Evolutionary conservation across 305 asterid species (phyloP).

Genomic region (Fraxinus dipetala): DNA sequence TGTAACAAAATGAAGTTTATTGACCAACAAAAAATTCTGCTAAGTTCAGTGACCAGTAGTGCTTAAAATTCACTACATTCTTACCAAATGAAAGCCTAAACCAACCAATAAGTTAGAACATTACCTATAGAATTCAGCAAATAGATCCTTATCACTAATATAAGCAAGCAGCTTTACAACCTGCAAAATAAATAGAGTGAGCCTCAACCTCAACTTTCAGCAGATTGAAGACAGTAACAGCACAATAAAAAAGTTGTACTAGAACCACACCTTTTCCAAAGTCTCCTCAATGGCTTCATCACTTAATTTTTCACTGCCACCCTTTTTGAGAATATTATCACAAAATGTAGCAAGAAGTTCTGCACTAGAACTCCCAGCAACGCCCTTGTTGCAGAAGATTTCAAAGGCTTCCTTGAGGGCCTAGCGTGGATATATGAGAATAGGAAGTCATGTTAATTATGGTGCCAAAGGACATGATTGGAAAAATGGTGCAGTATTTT

Average conservation of each 20-base stretch:
- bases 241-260: neutral
- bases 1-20: neutral
- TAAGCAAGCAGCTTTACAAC: conserved; percentile 90
- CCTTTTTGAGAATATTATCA: conserved; percentile 85
- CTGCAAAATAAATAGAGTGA: conserved; percentile 36
- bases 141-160: conserved; percentile 87
- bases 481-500: conserved; percentile 10
- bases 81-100: neutral
- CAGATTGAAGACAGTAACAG: conserved; percentile 3
- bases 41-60: neutral
- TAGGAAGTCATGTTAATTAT: neutral
- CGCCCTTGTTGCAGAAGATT: conserved; percentile 87
- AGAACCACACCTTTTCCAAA: conserved; percentile 69
- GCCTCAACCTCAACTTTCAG: conserved; percentile 21
- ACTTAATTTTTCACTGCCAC: conserved; percentile 84
- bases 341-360: conserved; percentile 95
- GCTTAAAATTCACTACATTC: neutral
- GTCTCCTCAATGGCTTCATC: conserved; percentile 96
- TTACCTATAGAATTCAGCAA: conserved; percentile 92
- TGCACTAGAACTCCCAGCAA: conserved; percentile 96
- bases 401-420: conserved; percentile 96
- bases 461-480: neutral
- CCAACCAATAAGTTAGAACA: conserved; percentile 5
- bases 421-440: conserved; percentile 30
- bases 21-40: neutral